Base-by-base conservation (phyloP, 495 filamentous ascomycete genomes). In the Extremus antarcticus region DNA sequence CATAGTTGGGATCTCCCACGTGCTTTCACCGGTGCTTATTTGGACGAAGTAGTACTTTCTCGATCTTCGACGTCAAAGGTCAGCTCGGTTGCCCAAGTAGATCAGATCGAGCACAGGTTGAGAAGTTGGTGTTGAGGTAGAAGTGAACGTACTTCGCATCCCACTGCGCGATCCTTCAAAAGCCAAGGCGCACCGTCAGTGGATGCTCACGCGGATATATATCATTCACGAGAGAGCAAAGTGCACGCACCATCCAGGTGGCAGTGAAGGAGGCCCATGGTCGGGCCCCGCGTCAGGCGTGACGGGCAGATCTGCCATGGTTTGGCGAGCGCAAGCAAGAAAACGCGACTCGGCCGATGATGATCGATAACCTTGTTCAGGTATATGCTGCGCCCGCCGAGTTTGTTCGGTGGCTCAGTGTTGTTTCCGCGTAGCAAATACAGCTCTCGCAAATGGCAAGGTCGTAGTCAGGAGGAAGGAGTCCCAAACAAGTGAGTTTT, bases 11-110 rank as follows among this genome's bases (percentile, higher is more conserved):
- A 57, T 52, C 7, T 70, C 63, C 70, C 70, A 73, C 23, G 67
- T 68, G 7, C 67, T 69, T n/a, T 63, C 61, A 38, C 70, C 68
- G 40, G 68, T 73, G 59, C 60, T 65, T 46, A 71, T 68, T 56
- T 70, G 66, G 21, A 73, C 70, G 60, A 64, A 65, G 61, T 65
- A 65, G 51, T 65, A 65, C 32, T 65, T 65, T 10, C 63, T 47
- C 20, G 63, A 65, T 59, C 63, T 65, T 35, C 13, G 8, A 55
- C 23, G 39, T 2, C 19, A 23, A 21, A 51, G 35, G n/a, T 40
- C 17, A 19, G 8, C 9, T 22, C 25, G 21, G 25, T 3, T 35
- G 13, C 11, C 47, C 19, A 50, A 24, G 10, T 10, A 50, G 13
- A 4, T 23, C 15, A 50, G 21, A n/a, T n/a, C n/a, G n/a, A n/a